These are phyloP conservation scores for Oxyria digyna DNA, from an alignment of 148 eudicot species.

Conservation along the genomic window DNA sequence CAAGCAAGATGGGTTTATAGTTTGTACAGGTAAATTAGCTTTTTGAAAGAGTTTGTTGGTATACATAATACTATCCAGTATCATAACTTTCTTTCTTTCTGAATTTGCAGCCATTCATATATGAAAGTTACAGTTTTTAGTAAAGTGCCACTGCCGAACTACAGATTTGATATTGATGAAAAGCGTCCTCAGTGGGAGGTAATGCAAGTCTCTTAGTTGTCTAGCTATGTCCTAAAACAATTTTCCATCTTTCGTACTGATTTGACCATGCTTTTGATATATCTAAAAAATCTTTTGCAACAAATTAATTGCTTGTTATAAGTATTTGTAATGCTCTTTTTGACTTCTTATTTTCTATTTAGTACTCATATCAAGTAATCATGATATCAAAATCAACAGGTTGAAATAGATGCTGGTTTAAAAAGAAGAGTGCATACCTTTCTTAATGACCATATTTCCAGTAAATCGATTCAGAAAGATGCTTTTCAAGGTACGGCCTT, in stretches of 20 bases:
- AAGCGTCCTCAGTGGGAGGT: conserved; percentile 98
- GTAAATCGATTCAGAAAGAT: conserved; percentile 37
- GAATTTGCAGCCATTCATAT: conserved; percentile 66
- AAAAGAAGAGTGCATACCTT: conserved; percentile 55
- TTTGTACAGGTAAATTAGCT: conserved; percentile 60
- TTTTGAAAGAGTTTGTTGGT: neutral
- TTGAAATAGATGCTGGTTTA: conserved; percentile 48
- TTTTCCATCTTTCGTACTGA: neutral
- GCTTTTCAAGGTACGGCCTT: conserved; percentile 26
- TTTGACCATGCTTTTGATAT: neutral
- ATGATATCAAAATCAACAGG: conserved; percentile 26
- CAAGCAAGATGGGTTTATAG: conserved; percentile 75
- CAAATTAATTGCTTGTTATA: neutral
- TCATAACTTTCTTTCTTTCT: neutral
- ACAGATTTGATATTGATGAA: conserved; percentile 95
- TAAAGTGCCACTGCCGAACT: conserved; percentile 85
- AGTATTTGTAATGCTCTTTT: neutral
- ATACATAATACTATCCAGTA: neutral
- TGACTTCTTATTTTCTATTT: neutral
- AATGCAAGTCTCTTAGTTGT: conserved; percentile 7
- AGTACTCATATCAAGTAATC: neutral
- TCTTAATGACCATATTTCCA: conserved; percentile 54
- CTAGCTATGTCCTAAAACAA: neutral
- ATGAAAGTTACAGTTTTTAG: conserved; percentile 79
- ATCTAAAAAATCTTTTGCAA: neutral